These are phyloP conservation scores for Venturia effusa DNA, from an alignment of 2,329 filamentous ascomycete species.

Conservation along the genomic window DNA sequence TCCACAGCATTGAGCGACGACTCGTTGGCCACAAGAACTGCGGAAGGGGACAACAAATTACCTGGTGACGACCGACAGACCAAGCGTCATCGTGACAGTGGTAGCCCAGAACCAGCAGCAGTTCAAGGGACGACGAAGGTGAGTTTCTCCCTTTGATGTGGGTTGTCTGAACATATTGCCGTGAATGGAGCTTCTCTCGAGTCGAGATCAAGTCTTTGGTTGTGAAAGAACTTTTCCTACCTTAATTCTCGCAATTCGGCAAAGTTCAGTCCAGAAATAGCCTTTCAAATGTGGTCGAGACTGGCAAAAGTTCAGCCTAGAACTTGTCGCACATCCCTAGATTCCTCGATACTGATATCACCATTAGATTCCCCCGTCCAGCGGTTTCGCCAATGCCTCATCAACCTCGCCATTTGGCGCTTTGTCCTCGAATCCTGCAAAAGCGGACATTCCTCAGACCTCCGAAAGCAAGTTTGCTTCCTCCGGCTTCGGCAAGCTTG, in stretches of 20 bases:
- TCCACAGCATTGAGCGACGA: conserved; percentile 9
- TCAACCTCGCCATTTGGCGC: conserved; percentile 37
- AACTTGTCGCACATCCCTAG: not conserved
- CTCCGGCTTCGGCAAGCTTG: conserved; percentile 11
- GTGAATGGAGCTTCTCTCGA: not conserved
- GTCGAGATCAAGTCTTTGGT: not conserved
- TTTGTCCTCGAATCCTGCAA: conserved; percentile 18
- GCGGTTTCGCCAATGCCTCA: conserved; percentile 35
- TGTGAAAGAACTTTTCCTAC: not conserved
- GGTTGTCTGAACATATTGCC: not conserved
- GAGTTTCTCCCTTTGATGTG: not conserved
- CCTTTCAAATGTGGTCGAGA: not conserved
- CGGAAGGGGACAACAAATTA: not conserved
- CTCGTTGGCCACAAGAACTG: not conserved
- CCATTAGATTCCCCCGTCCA: conserved; percentile 23
- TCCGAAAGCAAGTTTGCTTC: conserved; percentile 12
- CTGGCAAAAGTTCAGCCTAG: not conserved
- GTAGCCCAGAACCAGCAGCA: conserved; percentile 13
- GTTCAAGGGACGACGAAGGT: not conserved
- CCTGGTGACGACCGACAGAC: conserved; percentile 21
- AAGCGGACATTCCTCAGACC: conserved; percentile 5
- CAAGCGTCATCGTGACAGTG: conserved; percentile 26
- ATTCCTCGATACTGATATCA: not conserved
- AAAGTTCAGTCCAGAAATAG: not conserved
- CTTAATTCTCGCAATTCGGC: not conserved